Evolutionary conservation across 306 rosid genomes (phyloP).

Genomic region (Echinosophora koreensis): DNA sequence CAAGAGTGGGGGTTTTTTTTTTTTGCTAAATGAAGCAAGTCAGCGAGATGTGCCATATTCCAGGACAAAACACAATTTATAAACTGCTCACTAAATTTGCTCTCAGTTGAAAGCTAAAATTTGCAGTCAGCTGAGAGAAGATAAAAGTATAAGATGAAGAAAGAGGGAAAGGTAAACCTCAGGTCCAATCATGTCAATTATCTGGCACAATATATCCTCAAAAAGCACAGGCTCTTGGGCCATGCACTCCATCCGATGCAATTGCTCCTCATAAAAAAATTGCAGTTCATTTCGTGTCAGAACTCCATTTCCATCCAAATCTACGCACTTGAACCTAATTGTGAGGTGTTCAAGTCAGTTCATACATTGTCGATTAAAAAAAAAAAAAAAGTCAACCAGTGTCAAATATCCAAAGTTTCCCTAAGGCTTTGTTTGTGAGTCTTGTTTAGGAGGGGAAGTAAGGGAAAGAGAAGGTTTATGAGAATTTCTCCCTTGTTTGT

Average conservation of each 20-base stretch:
- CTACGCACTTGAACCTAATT: constrained; percentile 96
- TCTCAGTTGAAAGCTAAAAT: too few species aligned
- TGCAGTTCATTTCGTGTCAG: constrained; percentile 93
- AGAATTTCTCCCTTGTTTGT: too few species aligned
- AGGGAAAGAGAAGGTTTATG: too few species aligned
- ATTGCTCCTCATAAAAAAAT: constrained; percentile 98
- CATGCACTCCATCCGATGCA: constrained; percentile 99
- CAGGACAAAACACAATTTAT: background rate
- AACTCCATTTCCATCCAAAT: constrained; percentile 97
- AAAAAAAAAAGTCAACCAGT: constrained; percentile 35
- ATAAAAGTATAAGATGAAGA: constrained; percentile 28
- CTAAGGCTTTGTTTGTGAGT: too few species aligned
- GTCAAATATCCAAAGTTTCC: constrained; percentile 24
- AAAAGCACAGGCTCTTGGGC: constrained; percentile 99
- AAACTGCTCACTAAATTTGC: constrained; percentile 24
- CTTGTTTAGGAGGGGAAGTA: too few species aligned
- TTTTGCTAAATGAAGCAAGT: background rate
- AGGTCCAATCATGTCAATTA: constrained; percentile 94
- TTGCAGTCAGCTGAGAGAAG: background rate
- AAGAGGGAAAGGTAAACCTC: constrained; percentile 69
- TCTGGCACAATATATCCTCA: constrained; percentile 98
- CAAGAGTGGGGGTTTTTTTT: background rate
- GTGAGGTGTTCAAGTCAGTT: constrained; percentile 46
- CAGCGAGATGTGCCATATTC: constrained; percentile 21
- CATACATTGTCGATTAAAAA: constrained; percentile 2